These are phyloP conservation scores for Penicillium sp. DNA, from an alignment of 2,329 filamentous ascomycete genomes.

Conservation along the genomic window DNA sequence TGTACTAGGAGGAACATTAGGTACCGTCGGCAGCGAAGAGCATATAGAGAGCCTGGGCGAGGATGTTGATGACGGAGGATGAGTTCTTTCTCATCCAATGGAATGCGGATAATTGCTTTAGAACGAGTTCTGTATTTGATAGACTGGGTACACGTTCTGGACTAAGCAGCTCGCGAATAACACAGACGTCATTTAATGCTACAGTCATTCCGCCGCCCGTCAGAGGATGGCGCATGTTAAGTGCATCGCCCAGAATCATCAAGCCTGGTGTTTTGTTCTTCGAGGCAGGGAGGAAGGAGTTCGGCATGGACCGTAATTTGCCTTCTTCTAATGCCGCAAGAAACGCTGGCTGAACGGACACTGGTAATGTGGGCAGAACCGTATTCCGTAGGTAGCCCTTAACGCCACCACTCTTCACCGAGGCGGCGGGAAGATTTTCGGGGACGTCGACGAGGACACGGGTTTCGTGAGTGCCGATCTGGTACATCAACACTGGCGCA, in stretches of 20 bases:
- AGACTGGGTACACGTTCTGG: constrained; percentile 65
- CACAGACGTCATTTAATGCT: constrained; percentile 82
- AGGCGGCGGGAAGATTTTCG: constrained; percentile 66
- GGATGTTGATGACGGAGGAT: constrained; percentile 88
- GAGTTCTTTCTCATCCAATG: constrained; percentile 82
- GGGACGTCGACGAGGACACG: constrained; percentile 85
- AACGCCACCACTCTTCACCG: constrained; percentile 70
- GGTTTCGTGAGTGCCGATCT: constrained; percentile 93
- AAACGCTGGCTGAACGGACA: constrained; percentile 67
- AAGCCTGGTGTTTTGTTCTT: constrained; percentile 67
- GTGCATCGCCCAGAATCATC: constrained; percentile 82
- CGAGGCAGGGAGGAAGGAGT: constrained; percentile 81
- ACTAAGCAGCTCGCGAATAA: constrained; percentile 68
- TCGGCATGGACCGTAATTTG: constrained; percentile 86
- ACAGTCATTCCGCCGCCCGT: constrained; percentile 98
- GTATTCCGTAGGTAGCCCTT: constrained; percentile 75
- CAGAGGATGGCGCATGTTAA: constrained; percentile 99
- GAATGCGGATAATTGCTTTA: constrained; percentile 65
- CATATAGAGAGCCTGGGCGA: constrained; percentile 88
- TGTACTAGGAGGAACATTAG: neutral
- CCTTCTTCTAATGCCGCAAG: constrained; percentile 69
- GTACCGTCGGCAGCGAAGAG: constrained; percentile 77
- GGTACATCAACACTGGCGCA: constrained; percentile 82
- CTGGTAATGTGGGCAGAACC: constrained; percentile 72
- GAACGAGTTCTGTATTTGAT: constrained; percentile 60